Evolutionary conservation across 2,329 filamentous ascomycete genomes (phyloP), one percentile per base, ranked within the genome.

Genomic region (Penicillium verrucosum): DNA sequence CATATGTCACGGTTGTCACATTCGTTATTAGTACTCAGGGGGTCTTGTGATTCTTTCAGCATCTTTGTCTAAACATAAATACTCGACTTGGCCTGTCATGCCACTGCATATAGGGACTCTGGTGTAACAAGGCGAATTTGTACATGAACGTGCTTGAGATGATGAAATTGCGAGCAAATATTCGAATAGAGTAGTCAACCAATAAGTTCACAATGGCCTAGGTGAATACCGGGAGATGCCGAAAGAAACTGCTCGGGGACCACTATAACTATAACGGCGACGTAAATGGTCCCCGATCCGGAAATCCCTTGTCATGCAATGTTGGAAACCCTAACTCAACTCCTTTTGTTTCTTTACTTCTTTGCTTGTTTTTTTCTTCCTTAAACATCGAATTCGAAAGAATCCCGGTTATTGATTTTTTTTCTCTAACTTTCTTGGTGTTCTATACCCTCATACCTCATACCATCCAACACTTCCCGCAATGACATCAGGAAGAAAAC

Each of bases 271-370:
- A 21, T 21, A 36, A 52, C 54, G 54, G 54, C 54, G 54, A 56
- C 29, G 34, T 56, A 5, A 32, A 41, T 62, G 61, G 61, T 63
- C 62, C 62, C 62, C 61, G 56, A 60, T 59, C 47, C 53, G 59
- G 54, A 47, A 58, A 57, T 60, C 43, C 48, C 34, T 51, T 46
- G 46, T 16, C 37, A 23, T 23, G 16, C 18, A 54, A 61, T 58
- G 43, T 32, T 32, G 41, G 42, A 38, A 56, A 57, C 29, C 50
- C 34, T 50, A 50, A 16, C 10, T 47, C 1, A 2, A 38, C 44
- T 48, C 25, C 47, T 47, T 47, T 25, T 25, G 11, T 38, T 34
- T 34, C 32, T 32, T 32, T 5, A 32, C 30, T 30, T 27, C 8
- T 21, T 25, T 43, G 12, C 30, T 48, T 18, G 4, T 6, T 54